A percentile compares a stretch with the other conserved stretches of the same genome.
Evolutionary conservation across 495 filamentous ascomycete genomes (phyloP).

Genomic region (Annulohypoxylon bovei): DNA sequence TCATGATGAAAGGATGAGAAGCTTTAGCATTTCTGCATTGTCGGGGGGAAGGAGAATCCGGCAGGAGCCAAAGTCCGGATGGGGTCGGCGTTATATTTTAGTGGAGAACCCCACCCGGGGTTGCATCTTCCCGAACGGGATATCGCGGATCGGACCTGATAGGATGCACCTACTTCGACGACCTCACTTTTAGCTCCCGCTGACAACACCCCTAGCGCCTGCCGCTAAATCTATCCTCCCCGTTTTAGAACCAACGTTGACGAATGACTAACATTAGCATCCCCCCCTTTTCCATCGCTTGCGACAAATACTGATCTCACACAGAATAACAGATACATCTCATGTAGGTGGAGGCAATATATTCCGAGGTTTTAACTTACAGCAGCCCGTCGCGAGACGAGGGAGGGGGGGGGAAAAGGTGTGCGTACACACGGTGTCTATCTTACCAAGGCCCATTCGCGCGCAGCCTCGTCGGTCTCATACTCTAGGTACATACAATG

Average conservation of each 20-base stretch:
- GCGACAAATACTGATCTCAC: no score
- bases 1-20: neutral
- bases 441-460: conserved; percentile 10
- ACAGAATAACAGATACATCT: neutral
- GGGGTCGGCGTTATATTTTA: conserved; percentile 18
- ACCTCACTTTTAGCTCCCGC: neutral
- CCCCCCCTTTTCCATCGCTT: no score
- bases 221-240: neutral
- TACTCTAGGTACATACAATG: conserved; percentile 9
- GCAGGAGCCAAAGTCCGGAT: conserved; percentile 17
- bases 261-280: neutral
- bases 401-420: no score
- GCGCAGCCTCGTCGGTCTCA: conserved; percentile 4
- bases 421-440: conserved; percentile 28
- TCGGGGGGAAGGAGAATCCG: neutral
- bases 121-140: conserved; percentile 15
- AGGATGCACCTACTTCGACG: neutral
- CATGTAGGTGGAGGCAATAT: conserved; percentile 1
- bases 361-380: conserved; percentile 31
- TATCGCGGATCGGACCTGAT: conserved; percentile 9
- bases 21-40: neutral
- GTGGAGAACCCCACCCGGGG: conserved; percentile 13
- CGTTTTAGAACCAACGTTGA: neutral
- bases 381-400: conserved; percentile 31
- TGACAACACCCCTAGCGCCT: neutral